Evolutionary conservation across 768 basidiomycete genomes (phyloP), one percentile per base, ranked within the genome.

Genomic region (Psilocybe azurescens): DNA sequence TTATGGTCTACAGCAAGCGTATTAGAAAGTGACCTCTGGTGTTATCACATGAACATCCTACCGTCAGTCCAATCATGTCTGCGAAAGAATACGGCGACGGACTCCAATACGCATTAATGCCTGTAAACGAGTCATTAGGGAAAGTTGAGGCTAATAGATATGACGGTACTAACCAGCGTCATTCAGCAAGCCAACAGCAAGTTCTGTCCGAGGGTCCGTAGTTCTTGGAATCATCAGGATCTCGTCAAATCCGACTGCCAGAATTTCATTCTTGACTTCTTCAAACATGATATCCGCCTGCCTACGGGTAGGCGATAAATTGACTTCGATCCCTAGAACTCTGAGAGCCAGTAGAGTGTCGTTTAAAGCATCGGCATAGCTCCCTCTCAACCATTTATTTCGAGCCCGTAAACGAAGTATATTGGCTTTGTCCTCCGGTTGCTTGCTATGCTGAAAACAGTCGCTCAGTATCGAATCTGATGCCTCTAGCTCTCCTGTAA

Each of bases 51-150:
- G n/a, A 58, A 51, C 30, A 30, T 76, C 84, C 48, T 60, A 89
- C 89, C 65, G 86, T 89, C 46, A 89, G 74, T 14, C 89, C 89
- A 53, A 90, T 85, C 16, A 87, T 75, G 70, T 88, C 88, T 9
- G 81, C 75, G 66, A 89, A 86, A 1, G 83, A 82, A 56, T 81
- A 80, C 9, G 81, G 74, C 1, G 79, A 78, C 11, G 83, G 79
- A 65, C 83, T 88, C 89, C 89, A 91, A 67, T 90, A 90, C 10
- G 89, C 88, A 70, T 88, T 88, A 30, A 84, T 83, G 4, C 87
- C 88, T 89, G 53, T 55, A 13, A 49, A 32, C 14, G 28, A 20
- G 50, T 52, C 16, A 32, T 50, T 16, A 53, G 50, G 20, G 13
- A 41, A 58, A 16, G 59, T 16, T 24, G 38, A 30, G 13, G 10